Evolutionary conservation across 139 green algal genomes (phyloP), one percentile per base, ranked within the genome.

Genomic region (Micractinium conductrix): DNA sequence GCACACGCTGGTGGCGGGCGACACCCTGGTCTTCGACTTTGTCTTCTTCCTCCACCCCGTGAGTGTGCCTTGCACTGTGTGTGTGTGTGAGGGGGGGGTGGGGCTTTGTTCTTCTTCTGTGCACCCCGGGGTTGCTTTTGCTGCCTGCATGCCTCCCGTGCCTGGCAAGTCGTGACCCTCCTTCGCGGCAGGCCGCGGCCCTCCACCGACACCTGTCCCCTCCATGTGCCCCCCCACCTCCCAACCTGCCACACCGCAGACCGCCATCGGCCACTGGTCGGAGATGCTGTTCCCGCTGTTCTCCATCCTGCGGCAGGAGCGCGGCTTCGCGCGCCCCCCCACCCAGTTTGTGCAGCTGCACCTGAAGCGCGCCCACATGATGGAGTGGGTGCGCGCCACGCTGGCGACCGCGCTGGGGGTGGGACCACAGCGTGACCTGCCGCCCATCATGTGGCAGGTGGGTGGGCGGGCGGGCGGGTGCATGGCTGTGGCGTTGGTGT

Each of bases 1-100:
- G 4, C 91, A 84, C 78, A 80, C 71, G 0, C 58, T 94, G 2
- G 88, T 97, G 26, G 79, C 86, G 2, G 94, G 93, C 0, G 93
- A 96, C 89, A 97, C 94, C 30, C 90, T 97, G 42, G 60, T 98
- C 7, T 94, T 97, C 58, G 95, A 98, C 86, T 98, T 95, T 75
- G 88, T 96, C 28, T 98, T 94, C 85, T 97, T 96, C 86, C 87
- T 93, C 16, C 95, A 98, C 83, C 94, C 95, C 30, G 87, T 93
- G 65, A 62, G 86, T 16, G n/a, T n/a, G n/a, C n/a, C n/a, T n/a
- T n/a, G n/a, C n/a, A n/a, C n/a, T n/a, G n/a, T n/a, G n/a, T n/a
- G n/a, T n/a, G n/a, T n/a, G n/a, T 40, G 24, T n/a, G 60, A n/a
- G 60, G 60, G 16, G 62, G 62, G n/a, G 16, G 24, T 10, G 62